Percentiles rank a stretch among this genome's conserved stretches.
phyloP scores from a whole-genome alignment of 352 stramenopile species.

The Pythium aphanidermatum region DNA sequence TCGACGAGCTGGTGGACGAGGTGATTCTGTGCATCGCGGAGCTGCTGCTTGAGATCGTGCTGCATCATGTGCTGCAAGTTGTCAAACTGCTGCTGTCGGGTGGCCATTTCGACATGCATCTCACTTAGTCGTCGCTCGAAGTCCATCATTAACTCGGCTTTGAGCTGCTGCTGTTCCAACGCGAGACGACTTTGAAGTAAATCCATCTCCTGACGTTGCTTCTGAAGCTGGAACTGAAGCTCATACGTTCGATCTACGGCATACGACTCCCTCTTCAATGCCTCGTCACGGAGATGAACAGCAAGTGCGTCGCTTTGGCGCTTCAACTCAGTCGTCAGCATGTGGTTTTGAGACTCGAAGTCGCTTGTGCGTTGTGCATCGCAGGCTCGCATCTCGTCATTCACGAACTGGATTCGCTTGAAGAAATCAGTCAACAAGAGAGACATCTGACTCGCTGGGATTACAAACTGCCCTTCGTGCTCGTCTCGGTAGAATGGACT shows the following conservation, averaged over 20 bases:
- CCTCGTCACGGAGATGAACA: slow-evolving; percentile 20
- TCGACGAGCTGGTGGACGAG: slow-evolving; percentile 57
- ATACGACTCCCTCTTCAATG: slow-evolving; percentile 34
- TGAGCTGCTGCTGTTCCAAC: slow-evolving; percentile 33
- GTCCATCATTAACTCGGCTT: slow-evolving; percentile 36
- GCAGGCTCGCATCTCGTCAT: no score
- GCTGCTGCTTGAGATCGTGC: slow-evolving; percentile 47
- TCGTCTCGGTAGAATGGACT: no score
- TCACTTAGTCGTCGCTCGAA: slow-evolving; percentile 54
- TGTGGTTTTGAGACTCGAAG: no score
- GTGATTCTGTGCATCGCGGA: slow-evolving; percentile 46
- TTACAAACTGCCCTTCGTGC: no score
- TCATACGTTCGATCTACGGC: slow-evolving; percentile 33
- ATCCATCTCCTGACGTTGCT: slow-evolving; percentile 24
- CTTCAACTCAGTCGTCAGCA: no score
- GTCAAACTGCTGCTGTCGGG: slow-evolving; percentile 59
- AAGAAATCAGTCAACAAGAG: no score
- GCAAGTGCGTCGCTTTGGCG: no score
- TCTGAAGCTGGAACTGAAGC: slow-evolving; percentile 37
- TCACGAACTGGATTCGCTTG: no score
- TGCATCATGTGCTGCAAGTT: slow-evolving; percentile 55
- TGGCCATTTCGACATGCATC: slow-evolving; percentile 43
- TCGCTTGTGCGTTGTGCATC: no score
- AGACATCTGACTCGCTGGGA: no score
- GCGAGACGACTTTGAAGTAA: slow-evolving; percentile 23